Conservation (phyloP, 139 green algal species). For the Yamagishiella unicocca region DNA sequence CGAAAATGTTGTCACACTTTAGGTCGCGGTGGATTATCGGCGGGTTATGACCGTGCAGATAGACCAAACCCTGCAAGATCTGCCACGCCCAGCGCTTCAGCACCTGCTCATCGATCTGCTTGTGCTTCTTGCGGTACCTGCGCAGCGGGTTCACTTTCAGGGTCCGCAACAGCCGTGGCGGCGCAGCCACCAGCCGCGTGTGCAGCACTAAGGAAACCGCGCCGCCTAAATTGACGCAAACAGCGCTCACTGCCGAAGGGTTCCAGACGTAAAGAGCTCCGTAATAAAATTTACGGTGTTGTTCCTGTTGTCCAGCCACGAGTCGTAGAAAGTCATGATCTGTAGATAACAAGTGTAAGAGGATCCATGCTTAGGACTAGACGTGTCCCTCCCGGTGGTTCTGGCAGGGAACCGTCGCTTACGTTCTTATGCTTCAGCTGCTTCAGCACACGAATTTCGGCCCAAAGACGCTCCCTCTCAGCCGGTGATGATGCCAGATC, state of each 20-base stretch:
- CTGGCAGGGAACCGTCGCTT: neutral
- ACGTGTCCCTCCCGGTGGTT: neutral
- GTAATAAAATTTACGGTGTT: constrained; percentile 99
- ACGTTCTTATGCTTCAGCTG: constrained; percentile 96
- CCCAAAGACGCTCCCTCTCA: constrained; percentile 92
- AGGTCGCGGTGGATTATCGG: constrained; percentile 94
- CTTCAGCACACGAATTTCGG: constrained; percentile 98
- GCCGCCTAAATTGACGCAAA: no score
- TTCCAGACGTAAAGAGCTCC: constrained; percentile 98
- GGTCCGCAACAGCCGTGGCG: neutral
- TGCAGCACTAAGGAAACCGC: no score
- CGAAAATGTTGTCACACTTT: constrained; percentile 97
- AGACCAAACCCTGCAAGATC: constrained; percentile 97
- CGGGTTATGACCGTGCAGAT: constrained; percentile 93
- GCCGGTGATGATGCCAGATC: constrained; percentile 63
- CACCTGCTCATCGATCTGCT: constrained; percentile 91
- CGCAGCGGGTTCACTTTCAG: neutral
- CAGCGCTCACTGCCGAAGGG: constrained; percentile 91
- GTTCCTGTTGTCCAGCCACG: constrained; percentile 93
- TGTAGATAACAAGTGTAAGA: constrained; percentile 4
- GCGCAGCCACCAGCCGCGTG: neutral
- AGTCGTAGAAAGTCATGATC: constrained; percentile 98
- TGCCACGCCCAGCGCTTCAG: constrained; percentile 97
- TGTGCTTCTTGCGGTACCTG: constrained; percentile 97
- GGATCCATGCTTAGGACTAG: neutral